Evolutionary conservation across 176 grass and related monocot species (phyloP).

Genomic region (Olyra latifolia): DNA sequence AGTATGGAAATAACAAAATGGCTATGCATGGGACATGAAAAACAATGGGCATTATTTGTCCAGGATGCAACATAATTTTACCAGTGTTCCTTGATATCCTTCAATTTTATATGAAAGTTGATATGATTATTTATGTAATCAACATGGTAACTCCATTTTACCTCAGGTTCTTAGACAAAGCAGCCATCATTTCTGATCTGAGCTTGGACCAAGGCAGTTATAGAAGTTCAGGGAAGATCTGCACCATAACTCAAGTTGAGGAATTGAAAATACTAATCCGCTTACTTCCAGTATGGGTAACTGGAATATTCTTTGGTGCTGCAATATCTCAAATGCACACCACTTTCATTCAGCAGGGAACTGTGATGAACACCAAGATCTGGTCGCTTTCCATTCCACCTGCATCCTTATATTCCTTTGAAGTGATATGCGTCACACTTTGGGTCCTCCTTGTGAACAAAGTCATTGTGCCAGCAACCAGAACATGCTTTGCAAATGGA

Average conservation of each 20-base stretch:
- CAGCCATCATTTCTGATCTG: conserved; percentile 60
- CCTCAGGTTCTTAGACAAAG: conserved; percentile 78
- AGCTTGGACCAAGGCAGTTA: conserved; percentile 26
- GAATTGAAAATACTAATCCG: conserved; percentile 82
- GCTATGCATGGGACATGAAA: not conserved
- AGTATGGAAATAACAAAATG: not conserved
- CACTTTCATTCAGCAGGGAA: conserved; percentile 91
- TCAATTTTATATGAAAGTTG: conserved; percentile 9
- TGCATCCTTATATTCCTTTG: conserved; percentile 67
- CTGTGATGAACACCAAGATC: conserved; percentile 65
- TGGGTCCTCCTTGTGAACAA: conserved; percentile 69
- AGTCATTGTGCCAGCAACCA: conserved; percentile 44
- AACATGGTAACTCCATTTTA: conserved; percentile 4
- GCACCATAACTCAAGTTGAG: conserved; percentile 72
- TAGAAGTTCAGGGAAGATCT: conserved; percentile 49
- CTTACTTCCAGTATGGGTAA: conserved; percentile 80
- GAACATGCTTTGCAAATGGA: conserved; percentile 40
- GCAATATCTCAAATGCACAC: conserved; percentile 74
- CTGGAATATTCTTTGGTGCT: conserved; percentile 55
- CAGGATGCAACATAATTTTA: not conserved
- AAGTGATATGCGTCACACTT: conserved; percentile 53
- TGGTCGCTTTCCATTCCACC: conserved; percentile 61
- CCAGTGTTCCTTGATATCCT: not conserved
- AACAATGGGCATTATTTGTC: not conserved
- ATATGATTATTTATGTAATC: not conserved